These are phyloP conservation scores for Aspergillus sp. DNA, from an alignment of 2,329 filamentous ascomycete genomes.

Conservation along the genomic window DNA sequence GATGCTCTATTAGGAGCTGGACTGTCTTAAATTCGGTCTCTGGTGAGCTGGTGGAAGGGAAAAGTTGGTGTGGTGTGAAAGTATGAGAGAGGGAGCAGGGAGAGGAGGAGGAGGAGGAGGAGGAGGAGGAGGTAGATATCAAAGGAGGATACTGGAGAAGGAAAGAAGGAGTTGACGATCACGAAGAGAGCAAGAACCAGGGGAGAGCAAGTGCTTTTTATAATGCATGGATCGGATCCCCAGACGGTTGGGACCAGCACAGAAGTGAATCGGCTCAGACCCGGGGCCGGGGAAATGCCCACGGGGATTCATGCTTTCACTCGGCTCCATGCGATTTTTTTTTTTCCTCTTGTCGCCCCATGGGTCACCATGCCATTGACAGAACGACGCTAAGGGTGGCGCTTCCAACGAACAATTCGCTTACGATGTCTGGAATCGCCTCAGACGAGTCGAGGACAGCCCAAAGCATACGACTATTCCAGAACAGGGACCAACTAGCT, in stretches of 20 bases:
- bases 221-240: neutral
- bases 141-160: neutral
- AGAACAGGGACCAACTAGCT: too few relatives aligned
- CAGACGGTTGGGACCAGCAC: neutral
- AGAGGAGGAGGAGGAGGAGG: neutral
- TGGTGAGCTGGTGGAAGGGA: neutral
- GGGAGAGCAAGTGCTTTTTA: neutral
- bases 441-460: neutral
- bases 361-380: neutral
- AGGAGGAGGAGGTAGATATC: neutral
- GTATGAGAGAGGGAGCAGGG: neutral
- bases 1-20: neutral
- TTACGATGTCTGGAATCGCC: neutral
- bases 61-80: neutral
- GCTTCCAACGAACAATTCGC: neutral
- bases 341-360: neutral
- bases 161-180: neutral
- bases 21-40: neutral
- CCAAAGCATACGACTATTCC: too few relatives aligned
- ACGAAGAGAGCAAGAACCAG: neutral
- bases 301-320: conserved; percentile 12
- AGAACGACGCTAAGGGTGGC: neutral
- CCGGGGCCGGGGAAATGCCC: conserved; percentile 16
- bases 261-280: conserved; percentile 10
- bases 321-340: conserved; percentile 8